Percentiles rank a stretch among this genome's conserved stretches.
Conservation (phyloP, 768 basidiomycete genomes). For the Boletus tomentosulus region DNA sequence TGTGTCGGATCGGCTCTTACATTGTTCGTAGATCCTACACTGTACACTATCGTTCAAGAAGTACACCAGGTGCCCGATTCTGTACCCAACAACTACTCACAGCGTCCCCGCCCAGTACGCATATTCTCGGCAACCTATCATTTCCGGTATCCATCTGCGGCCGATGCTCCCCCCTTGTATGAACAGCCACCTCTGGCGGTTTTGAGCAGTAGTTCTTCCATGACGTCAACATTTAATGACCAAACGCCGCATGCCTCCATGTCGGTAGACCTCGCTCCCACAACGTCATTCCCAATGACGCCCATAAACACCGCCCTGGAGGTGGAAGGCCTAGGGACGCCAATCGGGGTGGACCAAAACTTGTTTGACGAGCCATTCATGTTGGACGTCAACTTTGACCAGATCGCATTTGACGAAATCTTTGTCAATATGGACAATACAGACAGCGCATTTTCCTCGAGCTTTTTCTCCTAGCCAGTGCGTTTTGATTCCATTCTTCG, state of each 20-base stretch:
- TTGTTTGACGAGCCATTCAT: conserved; percentile 28
- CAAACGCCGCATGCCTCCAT: conserved; percentile 2
- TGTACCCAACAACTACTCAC: conserved; percentile 17
- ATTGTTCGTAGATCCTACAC: conserved; percentile 52
- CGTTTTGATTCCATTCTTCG: conserved; percentile 11
- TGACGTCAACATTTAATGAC: conserved; percentile 13
- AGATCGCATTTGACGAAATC: conserved; percentile 26
- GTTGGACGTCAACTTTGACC: conserved; percentile 27
- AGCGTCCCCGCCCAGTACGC: conserved; percentile 27
- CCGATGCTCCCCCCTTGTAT: conserved; percentile 6
- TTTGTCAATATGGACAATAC: conserved; percentile 14
- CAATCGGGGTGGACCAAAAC: conserved; percentile 16
- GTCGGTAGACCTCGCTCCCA: neutral
- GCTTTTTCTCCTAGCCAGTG: conserved; percentile 31
- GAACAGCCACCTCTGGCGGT: conserved; percentile 11
- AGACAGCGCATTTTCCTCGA: conserved; percentile 20
- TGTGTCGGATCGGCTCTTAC: neutral
- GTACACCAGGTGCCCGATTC: conserved; percentile 37
- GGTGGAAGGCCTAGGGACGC: neutral
- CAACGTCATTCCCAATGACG: conserved; percentile 8
- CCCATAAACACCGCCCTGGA: neutral
- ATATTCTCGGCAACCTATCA: conserved; percentile 59
- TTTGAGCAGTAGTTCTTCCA: conserved; percentile 8
- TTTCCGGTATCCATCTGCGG: conserved; percentile 40
- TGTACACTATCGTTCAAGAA: conserved; percentile 64